phyloP scores from a whole-genome alignment of 2,329 filamentous ascomycete genomes.

The Sphaerulina musiva region DNA sequence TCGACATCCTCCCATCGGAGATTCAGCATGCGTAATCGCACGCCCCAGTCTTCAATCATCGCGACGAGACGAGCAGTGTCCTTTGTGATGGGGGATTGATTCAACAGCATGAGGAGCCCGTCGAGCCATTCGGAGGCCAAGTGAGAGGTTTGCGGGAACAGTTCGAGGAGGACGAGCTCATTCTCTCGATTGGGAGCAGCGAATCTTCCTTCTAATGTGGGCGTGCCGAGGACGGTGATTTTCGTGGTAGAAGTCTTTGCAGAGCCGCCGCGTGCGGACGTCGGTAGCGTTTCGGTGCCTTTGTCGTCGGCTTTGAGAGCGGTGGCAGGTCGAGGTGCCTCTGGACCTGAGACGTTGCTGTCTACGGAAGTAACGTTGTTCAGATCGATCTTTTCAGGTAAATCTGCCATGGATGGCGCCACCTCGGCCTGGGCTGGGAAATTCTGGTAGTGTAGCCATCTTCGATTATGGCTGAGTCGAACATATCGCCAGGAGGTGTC shows the following conservation, averaged over 20 bases:
- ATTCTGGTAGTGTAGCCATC: constrained; percentile 83
- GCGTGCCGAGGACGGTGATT: constrained; percentile 75
- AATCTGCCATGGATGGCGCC: constrained; percentile 60
- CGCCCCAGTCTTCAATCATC: constrained; percentile 79
- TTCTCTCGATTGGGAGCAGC: constrained; percentile 3
- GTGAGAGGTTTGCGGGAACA: constrained; percentile 73
- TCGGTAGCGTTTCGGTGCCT: constrained; percentile 24
- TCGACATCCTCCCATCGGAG: constrained; percentile 76
- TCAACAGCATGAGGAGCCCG: constrained; percentile 86
- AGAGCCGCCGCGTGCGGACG: constrained; percentile 15
- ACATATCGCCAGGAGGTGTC: constrained; percentile 64
- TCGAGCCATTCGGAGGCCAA: constrained; percentile 95
- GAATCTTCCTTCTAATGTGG: neutral
- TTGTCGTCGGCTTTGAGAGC: constrained; percentile 42
- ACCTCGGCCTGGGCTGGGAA: constrained; percentile 56
- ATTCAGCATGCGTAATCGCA: constrained; percentile 89
- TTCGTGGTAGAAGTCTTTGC: constrained; percentile 56
- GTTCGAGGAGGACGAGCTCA: constrained; percentile 71
- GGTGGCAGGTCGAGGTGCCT: constrained; percentile 37
- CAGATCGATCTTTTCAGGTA: constrained; percentile 80
- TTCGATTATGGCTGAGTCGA: constrained; percentile 81
- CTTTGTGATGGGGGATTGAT: constrained; percentile 92
- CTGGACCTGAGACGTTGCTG: constrained; percentile 73
- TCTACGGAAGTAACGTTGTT: constrained; percentile 85
- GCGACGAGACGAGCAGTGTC: constrained; percentile 87